Evolutionary conservation across 2,329 filamentous ascomycete genomes (phyloP).

Genomic region (Alternaria panax): DNA sequence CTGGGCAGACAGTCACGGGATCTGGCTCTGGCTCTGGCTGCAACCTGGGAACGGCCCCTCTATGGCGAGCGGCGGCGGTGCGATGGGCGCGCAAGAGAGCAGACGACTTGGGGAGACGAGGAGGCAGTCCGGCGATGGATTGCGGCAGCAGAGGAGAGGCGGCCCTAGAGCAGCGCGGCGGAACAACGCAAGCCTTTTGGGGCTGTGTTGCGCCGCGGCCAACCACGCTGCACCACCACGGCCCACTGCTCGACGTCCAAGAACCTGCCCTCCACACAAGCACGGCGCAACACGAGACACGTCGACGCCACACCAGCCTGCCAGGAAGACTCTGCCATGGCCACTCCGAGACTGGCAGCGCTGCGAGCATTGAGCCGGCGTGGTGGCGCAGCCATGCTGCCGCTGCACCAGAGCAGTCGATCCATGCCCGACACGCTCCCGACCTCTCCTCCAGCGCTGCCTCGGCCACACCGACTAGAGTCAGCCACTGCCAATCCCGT

Average conservation of each 20-base stretch:
- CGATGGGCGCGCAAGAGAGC: background rate
- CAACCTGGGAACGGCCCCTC: background rate
- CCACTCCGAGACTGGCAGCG: background rate
- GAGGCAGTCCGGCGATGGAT: background rate
- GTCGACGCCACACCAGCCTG: slow-evolving; percentile 8
- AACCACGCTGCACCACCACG: slow-evolving; percentile 9
- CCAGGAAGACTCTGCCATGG: slow-evolving; percentile 8
- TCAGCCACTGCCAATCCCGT: slow-evolving; percentile 11
- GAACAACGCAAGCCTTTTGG: slow-evolving; percentile 15
- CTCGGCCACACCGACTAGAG: background rate
- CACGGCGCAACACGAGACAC: slow-evolving; percentile 9
- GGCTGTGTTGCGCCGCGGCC: slow-evolving; percentile 14
- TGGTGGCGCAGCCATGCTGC: slow-evolving; percentile 14
- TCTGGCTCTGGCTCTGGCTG: no score
- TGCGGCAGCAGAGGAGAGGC: background rate
- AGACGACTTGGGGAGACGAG: background rate
- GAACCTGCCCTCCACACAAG: slow-evolving; percentile 3
- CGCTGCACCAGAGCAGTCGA: slow-evolving; percentile 5
- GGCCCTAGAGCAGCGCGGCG: slow-evolving; percentile 6
- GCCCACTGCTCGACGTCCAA: slow-evolving; percentile 13
- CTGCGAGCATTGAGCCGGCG: slow-evolving; percentile 11
- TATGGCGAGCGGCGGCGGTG: background rate
- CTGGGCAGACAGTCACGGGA: background rate
- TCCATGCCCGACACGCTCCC: background rate
- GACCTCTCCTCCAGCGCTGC: background rate